Percentiles rank a stretch among this genome's conserved stretches.
These are phyloP conservation scores for Fusarium sp. DNA, from an alignment of 2,329 filamentous ascomycete species.

Conservation along the genomic window DNA sequence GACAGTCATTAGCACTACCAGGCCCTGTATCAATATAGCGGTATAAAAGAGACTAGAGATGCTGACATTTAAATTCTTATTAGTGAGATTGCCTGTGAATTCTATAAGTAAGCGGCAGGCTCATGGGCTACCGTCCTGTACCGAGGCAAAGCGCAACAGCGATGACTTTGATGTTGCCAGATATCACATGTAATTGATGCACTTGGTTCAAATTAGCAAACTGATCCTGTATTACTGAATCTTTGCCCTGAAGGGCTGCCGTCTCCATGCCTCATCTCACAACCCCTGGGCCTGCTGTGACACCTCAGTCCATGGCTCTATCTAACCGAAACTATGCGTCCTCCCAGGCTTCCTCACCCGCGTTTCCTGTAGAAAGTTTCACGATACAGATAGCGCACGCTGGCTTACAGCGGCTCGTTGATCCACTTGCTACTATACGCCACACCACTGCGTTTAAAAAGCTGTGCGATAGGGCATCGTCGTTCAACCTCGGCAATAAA, in stretches of 20 bases:
- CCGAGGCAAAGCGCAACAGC: too few species aligned
- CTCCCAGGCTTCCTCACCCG: fast-evolving
- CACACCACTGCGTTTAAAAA: background rate
- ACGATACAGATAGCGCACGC: fast-evolving
- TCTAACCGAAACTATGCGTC: background rate
- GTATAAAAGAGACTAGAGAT: too few species aligned
- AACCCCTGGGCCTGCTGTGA: fast-evolving
- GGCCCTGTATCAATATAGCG: too few species aligned
- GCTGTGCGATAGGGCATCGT: background rate
- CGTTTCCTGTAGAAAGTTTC: fast-evolving
- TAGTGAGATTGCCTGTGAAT: too few species aligned
- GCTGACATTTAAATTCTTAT: too few species aligned
- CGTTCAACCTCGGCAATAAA: background rate
- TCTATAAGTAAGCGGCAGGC: too few species aligned
- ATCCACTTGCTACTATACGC: background rate
- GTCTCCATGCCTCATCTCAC: fast-evolving
- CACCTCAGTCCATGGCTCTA: background rate
- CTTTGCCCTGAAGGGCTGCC: background rate
- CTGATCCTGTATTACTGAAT: too few species aligned
- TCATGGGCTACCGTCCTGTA: too few species aligned
- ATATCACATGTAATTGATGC: too few species aligned
- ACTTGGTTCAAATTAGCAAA: too few species aligned
- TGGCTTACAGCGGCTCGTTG: background rate
- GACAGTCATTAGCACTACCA: too few species aligned
- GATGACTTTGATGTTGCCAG: too few species aligned